phyloP scores from a whole-genome alignment of 768 basidiomycete genomes.

The Suillus decipiens region DNA sequence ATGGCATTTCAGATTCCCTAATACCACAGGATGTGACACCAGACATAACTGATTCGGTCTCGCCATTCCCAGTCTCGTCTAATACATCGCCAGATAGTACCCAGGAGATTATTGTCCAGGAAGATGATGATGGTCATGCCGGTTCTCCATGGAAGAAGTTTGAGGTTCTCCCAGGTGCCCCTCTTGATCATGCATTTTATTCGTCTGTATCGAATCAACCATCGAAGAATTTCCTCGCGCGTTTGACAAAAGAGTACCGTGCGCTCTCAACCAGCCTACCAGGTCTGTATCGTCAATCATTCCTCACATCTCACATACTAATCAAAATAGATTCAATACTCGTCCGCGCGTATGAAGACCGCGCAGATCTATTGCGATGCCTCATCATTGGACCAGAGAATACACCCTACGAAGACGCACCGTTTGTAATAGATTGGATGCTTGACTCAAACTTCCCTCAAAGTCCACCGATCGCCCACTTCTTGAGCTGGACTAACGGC shows the following conservation, averaged over 20 bases:
- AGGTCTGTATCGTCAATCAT: slow-evolving; percentile 48
- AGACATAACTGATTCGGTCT: slow-evolving; percentile 24
- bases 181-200: slow-evolving; percentile 82
- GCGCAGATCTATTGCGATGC: slow-evolving; percentile 81
- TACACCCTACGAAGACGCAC: slow-evolving; percentile 94
- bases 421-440: slow-evolving; percentile 95
- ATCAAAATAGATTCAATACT: slow-evolving; percentile 70
- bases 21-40: slow-evolving; percentile 18
- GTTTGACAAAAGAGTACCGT: slow-evolving; percentile 83
- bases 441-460: slow-evolving; percentile 83
- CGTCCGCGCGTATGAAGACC: slow-evolving; percentile 89
- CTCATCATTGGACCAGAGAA: slow-evolving; percentile 92
- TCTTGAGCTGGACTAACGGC: slow-evolving; percentile 93
- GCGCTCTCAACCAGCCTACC: slow-evolving; percentile 79
- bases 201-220: slow-evolving; percentile 60
- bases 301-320: slow-evolving; percentile 1
- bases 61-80: slow-evolving; percentile 28
- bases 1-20: slow-evolving; percentile 19
- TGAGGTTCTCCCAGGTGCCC: slow-evolving; percentile 72
- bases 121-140: slow-evolving; percentile 33
- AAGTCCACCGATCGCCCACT: slow-evolving; percentile 84
- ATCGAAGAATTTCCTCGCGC: slow-evolving; percentile 70
- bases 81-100: slow-evolving; percentile 34
- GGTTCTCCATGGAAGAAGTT: slow-evolving; percentile 78
- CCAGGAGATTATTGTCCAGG: slow-evolving; percentile 31